phyloP scores from a whole-genome alignment of 2,329 filamentous ascomycete genomes.

The Domatiomyces catenatus region DNA sequence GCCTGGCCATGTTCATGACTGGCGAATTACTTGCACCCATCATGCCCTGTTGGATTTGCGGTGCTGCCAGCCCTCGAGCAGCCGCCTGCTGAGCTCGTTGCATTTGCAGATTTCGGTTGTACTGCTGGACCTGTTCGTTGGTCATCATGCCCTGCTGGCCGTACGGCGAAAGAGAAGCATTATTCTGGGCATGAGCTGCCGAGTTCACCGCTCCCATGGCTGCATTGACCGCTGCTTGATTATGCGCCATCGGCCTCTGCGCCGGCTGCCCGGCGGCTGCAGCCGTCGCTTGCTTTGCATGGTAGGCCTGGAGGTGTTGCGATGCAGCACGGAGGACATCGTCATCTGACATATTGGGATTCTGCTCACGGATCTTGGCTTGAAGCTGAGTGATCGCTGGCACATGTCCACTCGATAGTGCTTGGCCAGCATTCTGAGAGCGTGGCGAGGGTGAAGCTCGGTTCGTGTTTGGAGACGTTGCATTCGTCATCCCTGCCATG shows the following conservation, averaged over 20 bases:
- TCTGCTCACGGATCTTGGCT: slow-evolving; percentile 35
- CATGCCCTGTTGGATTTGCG: slow-evolving; percentile 15
- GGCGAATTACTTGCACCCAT: slow-evolving; percentile 19
- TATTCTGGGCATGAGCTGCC: slow-evolving; percentile 21
- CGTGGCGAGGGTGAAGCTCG: slow-evolving; percentile 33
- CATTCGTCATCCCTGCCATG: slow-evolving; percentile 28
- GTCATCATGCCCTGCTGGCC: slow-evolving; percentile 27
- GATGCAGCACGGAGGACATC: slow-evolving; percentile 39
- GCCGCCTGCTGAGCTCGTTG: slow-evolving; percentile 31
- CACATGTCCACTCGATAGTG: slow-evolving; percentile 38
- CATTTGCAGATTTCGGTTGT: slow-evolving; percentile 39
- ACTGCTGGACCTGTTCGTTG: slow-evolving; percentile 34
- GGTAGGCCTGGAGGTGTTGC: slow-evolving; percentile 30
- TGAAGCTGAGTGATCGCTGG: slow-evolving; percentile 40
- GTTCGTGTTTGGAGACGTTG: slow-evolving; percentile 27
- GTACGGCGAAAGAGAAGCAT: slow-evolving; percentile 4
- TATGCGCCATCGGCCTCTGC: slow-evolving; percentile 23
- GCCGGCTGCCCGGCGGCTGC: slow-evolving; percentile 17
- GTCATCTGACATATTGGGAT: slow-evolving; percentile 38
- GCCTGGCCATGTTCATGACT: slow-evolving; percentile 27
- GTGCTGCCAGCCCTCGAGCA: slow-evolving; percentile 10
- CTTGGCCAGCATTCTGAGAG: slow-evolving; percentile 31
- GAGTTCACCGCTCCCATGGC: slow-evolving; percentile 31
- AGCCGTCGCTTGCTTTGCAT: slow-evolving; percentile 29
- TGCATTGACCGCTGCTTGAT: slow-evolving; percentile 38